Base-by-base conservation (phyloP, 495 filamentous ascomycete genomes). In the Penicillium coprophilum region DNA sequence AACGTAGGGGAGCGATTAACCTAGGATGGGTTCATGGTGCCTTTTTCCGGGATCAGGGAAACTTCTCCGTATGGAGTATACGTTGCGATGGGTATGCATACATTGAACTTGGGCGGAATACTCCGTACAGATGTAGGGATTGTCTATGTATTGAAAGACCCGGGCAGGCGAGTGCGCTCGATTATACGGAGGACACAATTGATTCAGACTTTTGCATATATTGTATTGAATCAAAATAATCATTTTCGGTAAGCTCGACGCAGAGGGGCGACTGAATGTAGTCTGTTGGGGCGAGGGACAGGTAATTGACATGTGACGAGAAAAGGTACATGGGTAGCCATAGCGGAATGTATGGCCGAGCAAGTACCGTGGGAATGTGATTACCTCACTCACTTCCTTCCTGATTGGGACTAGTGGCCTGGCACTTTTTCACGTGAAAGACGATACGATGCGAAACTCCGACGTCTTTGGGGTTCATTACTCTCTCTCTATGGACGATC, bases 371-470 rank as follows among this genome's bases (percentile, higher is more conserved):
- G 9, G 10, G 30, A 51, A 51, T 38, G 30, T 43, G 51, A 46
- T 54, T 52, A 52, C 43, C 41, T 54, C 43, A 47, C 24, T 27
- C 9, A n/a, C 27, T 39, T 46, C 52, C 52, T 54, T 54, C 52
- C 52, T 17, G 1, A 54, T 46, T 38, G 15, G 43, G 52, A 0
- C 41, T 54, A 54, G 52, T 38, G 52, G 8, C 15, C 2, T 52
- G 50, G 43, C 50, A 34, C 40, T 31, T 56, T 30, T 56, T 56
- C 53, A 56, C 53, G 53, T 56, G 53, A 56, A 54, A 54, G 50
- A 24, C 30, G 10, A 43, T 20, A 32, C 6, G 27, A 52, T 52
- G 45, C 27, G 50, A 52, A 52, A 41, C 38, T 41, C 50, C 52
- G 52, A 46, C 20, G 17, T 17, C 15, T 19, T 52, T 30, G 49